Conservation (phyloP, 805 yeast species). For the Yarrowia phangngaensis region DNA sequence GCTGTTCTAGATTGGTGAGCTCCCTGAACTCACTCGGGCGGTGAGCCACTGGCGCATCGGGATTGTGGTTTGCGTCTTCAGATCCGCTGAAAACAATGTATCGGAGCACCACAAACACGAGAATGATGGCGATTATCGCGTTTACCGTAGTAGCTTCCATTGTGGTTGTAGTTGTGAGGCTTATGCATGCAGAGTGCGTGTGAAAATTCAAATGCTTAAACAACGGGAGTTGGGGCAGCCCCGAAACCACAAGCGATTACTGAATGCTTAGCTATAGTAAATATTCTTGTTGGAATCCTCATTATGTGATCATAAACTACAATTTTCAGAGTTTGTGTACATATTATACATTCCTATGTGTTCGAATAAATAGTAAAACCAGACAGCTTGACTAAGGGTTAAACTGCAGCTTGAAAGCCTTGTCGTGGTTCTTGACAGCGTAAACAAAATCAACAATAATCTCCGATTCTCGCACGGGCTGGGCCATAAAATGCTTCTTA, state of each 20-base stretch:
- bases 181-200: neutral
- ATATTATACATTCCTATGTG: no score
- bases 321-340: no score
- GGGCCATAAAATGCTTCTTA: conserved; percentile 61
- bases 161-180: neutral
- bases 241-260: no score
- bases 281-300: no score
- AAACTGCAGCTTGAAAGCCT: conserved; percentile 35
- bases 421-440: conserved; percentile 68
- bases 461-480: conserved; percentile 72
- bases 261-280: no score
- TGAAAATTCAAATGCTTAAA: no score
- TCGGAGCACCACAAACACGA: conserved; percentile 29
- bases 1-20: conserved; percentile 16
- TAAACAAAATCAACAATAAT: conserved; percentile 84
- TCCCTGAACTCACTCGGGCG: conserved; percentile 12
- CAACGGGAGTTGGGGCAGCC: no score
- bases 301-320: no score
- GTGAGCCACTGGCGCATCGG: conserved; percentile 14
- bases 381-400: conserved; percentile 1
- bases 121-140: conserved; percentile 32
- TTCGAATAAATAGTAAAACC: conserved; percentile 5
- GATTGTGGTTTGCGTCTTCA: conserved; percentile 8
- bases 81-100: conserved; percentile 27
- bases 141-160: conserved; percentile 10